A percentile compares a stretch with the other conserved stretches of the same genome.
Evolutionary conservation across 2,329 filamentous ascomycete genomes (phyloP).

Genomic region (Ustilaginoidea virens): DNA sequence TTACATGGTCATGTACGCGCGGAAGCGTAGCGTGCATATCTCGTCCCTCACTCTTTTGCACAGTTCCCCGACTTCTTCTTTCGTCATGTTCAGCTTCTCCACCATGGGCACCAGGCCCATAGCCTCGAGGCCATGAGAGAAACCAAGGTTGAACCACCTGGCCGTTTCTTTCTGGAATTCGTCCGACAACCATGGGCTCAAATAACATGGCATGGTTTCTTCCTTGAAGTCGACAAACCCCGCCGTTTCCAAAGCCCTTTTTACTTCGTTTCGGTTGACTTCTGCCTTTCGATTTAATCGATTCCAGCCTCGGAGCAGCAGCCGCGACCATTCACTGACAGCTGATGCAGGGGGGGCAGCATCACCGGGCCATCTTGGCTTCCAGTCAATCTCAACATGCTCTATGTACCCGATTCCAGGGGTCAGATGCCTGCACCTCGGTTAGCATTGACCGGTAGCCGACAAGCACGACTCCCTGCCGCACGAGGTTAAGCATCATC

Average conservation of each 20-base stretch:
- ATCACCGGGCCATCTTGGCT: conserved; percentile 55
- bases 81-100: conserved; percentile 24
- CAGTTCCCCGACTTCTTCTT: conserved; percentile 48
- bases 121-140: conserved; percentile 58
- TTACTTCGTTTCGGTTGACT: conserved; percentile 32
- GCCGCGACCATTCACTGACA: conserved; percentile 53
- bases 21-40: conserved; percentile 50
- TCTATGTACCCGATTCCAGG: conserved; percentile 66
- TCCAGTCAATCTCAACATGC: conserved; percentile 79
- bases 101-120: conserved; percentile 61
- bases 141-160: conserved; percentile 68
- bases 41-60: conserved; percentile 49
- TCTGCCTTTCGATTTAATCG: conserved; percentile 50
- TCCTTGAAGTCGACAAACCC: conserved; percentile 74
- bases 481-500: too few relatives aligned
- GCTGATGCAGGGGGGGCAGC: conserved; percentile 41
- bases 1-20: conserved; percentile 67
- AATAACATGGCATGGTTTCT: conserved; percentile 50
- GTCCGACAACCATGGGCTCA: conserved; percentile 59
- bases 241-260: conserved; percentile 44
- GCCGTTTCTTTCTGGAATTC: conserved; percentile 52
- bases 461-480: too few relatives aligned
- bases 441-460: not conserved
- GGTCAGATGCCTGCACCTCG: conserved; percentile 47
- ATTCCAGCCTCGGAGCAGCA: conserved; percentile 52